Base-by-base conservation (phyloP, 805 yeast species). In the Komagataella pastoris region DNA sequence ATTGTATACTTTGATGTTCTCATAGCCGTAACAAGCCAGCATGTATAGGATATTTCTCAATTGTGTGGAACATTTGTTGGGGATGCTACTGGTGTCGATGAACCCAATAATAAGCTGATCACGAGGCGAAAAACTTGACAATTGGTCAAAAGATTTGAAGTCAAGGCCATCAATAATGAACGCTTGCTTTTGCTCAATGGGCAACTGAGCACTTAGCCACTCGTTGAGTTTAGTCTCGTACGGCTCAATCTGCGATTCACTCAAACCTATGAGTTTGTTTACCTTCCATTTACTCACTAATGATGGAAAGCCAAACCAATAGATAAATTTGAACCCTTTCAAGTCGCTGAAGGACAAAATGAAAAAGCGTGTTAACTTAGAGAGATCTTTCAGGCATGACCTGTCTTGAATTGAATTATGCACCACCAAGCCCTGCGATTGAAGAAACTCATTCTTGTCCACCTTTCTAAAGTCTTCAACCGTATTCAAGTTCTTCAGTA, bases 221-320 rank as follows among this genome's bases (percentile, higher is more conserved):
- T n/a, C n/a, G 21, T 17, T 24, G 18, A 18, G 40, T 6, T 30
- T 30, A 14, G 5, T 30, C n/a, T 30, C 40, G 14, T 30, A 30
- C 12, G 40, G 40, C 40, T 30, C 14, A 8, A 30, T 10, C 14
- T 17, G 45, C 50, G 30, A 36, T 5, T 24, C n/a, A 24, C 24
- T 17, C 17, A 14, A 21, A 17, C 17, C 8, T 6, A 7, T 19
- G 24, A 14, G 17, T 12, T 40, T 36, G 17, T 17, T 50, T 46
- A 14, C 46, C 8, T 55, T 48, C 88, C 88, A 84, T 10, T 68
- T 69, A 7, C 80, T 66, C 45, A 72, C 71, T 40, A 88, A 63
- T 1, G 77, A 67, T 0, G 99, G 97, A 55, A 80, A 80, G 14
- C 88, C 84, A 56, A 87, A 76, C 99, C 99, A 95, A 66, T 93